phyloP scores from a whole-genome alignment of 2,329 filamentous ascomycete genomes.

The Scopulariopsis brevicaulis region DNA sequence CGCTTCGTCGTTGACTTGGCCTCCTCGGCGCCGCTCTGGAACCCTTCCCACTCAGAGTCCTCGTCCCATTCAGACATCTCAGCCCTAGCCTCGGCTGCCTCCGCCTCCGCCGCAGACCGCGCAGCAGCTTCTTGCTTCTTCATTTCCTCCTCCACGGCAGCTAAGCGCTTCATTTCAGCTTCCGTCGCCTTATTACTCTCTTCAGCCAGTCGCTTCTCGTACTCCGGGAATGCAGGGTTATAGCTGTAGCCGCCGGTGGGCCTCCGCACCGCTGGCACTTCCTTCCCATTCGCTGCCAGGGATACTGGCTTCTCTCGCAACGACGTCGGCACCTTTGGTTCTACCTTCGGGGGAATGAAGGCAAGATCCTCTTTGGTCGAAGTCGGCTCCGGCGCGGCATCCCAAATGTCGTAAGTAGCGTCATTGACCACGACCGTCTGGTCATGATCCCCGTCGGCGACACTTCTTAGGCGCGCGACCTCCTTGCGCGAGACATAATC shows the following conservation, averaged over 20 bases:
- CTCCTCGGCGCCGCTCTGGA: slow-evolving; percentile 72
- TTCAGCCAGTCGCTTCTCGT: slow-evolving; percentile 61
- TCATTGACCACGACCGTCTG: slow-evolving; percentile 42
- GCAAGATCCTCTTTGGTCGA: slow-evolving; percentile 14
- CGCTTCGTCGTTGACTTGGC: slow-evolving; percentile 50
- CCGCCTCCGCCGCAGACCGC: slow-evolving; percentile 60
- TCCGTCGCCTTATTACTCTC: slow-evolving; percentile 73
- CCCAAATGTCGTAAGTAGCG: slow-evolving; percentile 73
- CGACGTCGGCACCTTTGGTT: slow-evolving; percentile 62
- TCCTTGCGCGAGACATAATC: slow-evolving; percentile 81
- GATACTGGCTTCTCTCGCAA: slow-evolving; percentile 69
- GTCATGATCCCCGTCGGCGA: slow-evolving; percentile 64
- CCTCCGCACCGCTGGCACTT: slow-evolving; percentile 64
- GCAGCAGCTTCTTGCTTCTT: slow-evolving; percentile 57
- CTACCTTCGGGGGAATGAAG: slow-evolving; percentile 55
- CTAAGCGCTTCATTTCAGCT: slow-evolving; percentile 63
- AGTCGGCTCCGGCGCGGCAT: slow-evolving; percentile 21
- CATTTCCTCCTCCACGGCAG: slow-evolving; percentile 53
- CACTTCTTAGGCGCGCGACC: slow-evolving; percentile 61
- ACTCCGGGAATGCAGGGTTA: slow-evolving; percentile 82
- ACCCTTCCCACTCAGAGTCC: slow-evolving; percentile 84
- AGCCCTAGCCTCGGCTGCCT: slow-evolving; percentile 58
- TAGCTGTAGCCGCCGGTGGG: slow-evolving; percentile 82
- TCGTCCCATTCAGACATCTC: slow-evolving; percentile 66
- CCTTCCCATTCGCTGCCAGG: slow-evolving; percentile 70